Evolutionary conservation across 1,284 basidiomycete genomes (phyloP), one percentile per base, ranked within the genome.

Genomic region (Agroathelia rolfsii): DNA sequence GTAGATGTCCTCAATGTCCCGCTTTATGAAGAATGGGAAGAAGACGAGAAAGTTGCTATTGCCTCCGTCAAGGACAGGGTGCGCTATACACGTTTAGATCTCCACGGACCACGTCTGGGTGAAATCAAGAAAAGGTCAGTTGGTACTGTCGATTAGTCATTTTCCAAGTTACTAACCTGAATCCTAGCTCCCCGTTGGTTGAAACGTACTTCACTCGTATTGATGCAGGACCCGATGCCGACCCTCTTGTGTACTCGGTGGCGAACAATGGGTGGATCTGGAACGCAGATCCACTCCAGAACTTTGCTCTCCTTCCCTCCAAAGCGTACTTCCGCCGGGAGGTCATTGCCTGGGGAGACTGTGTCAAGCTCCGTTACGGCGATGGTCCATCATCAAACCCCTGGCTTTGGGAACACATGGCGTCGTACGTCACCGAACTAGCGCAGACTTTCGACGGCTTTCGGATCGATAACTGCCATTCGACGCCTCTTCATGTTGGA

Each of bases 231-330:
- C 71, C 72, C 2, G 57, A 72, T 31, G 68, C 73, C 29, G 76
- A 90, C 37, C 74, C 81, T 2, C 52, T 67, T 13, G 64, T 72
- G 6, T 84, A 92, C 48, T 80, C 85, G 0, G 61, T 96, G 18
- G 94, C 94, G 4, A 96, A 97, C 60, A 98, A 98, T 49, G 94
- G 94, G 5, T 98, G 94, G 94, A 94, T 98, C 47, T 98, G 94
- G 94, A 69, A 84, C 38, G 93, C 94, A 2, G 82, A 98, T 54
- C 94, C 94, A 0, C 69, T 98, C 13, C 70, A 79, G 43, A 95
- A 97, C 62, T 98, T 98, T 60, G 94, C 93, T 6, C 73, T 88
- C n/a, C 74, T 76, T 30, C 83, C 86, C 1, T 97, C 93, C n/a
- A 94, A 94, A 53, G 85, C 92, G 1, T 98, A 98, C 55, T 70